These are phyloP conservation scores for Thraustotheca clavata DNA, from an alignment of 352 stramenopile genomes.

Conservation along the genomic window DNA sequence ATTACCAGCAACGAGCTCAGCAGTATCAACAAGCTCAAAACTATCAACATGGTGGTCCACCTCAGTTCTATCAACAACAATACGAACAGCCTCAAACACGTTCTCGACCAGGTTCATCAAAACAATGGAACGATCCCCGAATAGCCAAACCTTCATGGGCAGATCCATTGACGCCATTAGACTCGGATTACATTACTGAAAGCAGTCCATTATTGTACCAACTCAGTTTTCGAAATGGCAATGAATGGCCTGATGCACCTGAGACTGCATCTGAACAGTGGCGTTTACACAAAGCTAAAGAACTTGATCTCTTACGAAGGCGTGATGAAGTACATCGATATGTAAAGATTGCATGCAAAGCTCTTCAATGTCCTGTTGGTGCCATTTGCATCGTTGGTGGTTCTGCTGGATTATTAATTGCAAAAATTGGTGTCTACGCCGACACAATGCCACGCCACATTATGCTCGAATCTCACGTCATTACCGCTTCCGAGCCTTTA, in stretches of 20 bases:
- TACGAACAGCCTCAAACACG: neutral
- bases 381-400: conserved; percentile 59
- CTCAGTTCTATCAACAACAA: neutral
- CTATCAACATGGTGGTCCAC: neutral
- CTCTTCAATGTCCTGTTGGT: conserved; percentile 57
- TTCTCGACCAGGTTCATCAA: neutral
- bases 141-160: neutral
- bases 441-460: conserved; percentile 73
- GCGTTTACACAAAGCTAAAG: conserved; percentile 49
- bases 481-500: conserved; percentile 65
- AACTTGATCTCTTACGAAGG: conserved; percentile 63
- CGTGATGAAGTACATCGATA: conserved; percentile 61
- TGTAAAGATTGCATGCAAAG: conserved; percentile 45
- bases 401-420: conserved; percentile 68
- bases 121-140: neutral
- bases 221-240: conserved; percentile 61
- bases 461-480: conserved; percentile 55
- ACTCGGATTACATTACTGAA: conserved; percentile 48
- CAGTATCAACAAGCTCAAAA: neutral
- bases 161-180: conserved; percentile 16
- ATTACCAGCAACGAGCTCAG: neutral
- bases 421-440: conserved; percentile 55
- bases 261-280: conserved; percentile 39
- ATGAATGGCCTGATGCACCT: conserved; percentile 64
- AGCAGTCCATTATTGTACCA: conserved; percentile 57